phyloP scores from a whole-genome alignment of 1,139 yeast genomes.

The Debaryomycetaceae sp. region DNA sequence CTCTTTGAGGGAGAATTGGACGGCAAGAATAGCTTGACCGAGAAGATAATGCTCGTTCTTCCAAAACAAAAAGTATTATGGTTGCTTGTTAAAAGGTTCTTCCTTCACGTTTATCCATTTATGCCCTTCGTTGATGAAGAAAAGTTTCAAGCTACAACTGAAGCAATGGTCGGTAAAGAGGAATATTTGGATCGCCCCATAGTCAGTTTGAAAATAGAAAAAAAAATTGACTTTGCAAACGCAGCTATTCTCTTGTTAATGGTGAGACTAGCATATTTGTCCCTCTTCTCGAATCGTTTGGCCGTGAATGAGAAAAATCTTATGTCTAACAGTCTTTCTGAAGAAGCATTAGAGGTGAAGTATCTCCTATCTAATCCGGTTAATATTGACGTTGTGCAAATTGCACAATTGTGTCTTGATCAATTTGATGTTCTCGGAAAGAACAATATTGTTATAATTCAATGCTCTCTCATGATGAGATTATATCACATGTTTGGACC shows the following conservation, averaged over 20 bases:
- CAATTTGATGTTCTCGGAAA: conserved; percentile 13
- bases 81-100: conserved; percentile 13
- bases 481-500: conserved; percentile 47
- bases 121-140: conserved; percentile 2
- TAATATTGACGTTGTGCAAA: conserved; percentile 18
- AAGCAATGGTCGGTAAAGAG: background rate
- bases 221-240: conserved; percentile 44
- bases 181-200: background rate
- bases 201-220: conserved; percentile 22
- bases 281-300: conserved; percentile 23
- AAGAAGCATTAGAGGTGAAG: conserved; percentile 29
- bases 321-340: conserved; percentile 18
- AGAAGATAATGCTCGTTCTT: conserved; percentile 29
- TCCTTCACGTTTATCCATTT: conserved; percentile 2
- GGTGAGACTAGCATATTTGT: conserved; percentile 37
- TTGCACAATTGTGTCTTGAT: conserved; percentile 21
- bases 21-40: conserved; percentile 23
- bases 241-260: conserved; percentile 41
- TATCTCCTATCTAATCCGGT: conserved; percentile 19
- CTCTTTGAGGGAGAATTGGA: conserved; percentile 20
- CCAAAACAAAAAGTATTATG: conserved; percentile 40
- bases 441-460: conserved; percentile 12
- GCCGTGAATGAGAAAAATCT: conserved; percentile 17
- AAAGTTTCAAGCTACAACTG: background rate
- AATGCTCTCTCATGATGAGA: conserved; percentile 37